Conservation (phyloP, 176 grass and related monocot genomes). For the Musa acuminata region DNA sequence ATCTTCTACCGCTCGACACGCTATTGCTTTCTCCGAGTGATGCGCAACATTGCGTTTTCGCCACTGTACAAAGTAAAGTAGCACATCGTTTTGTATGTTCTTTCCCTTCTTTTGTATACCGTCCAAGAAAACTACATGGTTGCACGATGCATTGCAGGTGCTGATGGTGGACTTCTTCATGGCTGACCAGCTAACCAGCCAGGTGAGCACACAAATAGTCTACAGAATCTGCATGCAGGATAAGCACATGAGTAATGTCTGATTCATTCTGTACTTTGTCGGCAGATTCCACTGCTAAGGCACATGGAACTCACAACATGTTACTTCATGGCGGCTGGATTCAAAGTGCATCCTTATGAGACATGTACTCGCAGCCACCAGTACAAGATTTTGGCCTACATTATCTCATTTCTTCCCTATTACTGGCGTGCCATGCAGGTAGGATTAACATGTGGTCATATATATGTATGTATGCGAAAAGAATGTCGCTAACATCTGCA, state of each 20-base stretch:
- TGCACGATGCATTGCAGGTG: slow-evolving; percentile 31
- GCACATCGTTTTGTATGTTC: neutral
- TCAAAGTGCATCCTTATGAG: slow-evolving; percentile 41
- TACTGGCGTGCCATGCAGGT: slow-evolving; percentile 99
- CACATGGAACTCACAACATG: slow-evolving; percentile 80
- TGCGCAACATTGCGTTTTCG: slow-evolving; percentile 76
- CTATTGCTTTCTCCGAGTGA: slow-evolving; percentile 74
- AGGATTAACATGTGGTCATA: neutral
- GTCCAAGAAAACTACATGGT: too few species aligned
- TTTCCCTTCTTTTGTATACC: too few species aligned
- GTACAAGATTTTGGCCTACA: slow-evolving; percentile 63
- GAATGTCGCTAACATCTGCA: neutral
- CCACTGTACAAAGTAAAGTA: slow-evolving; percentile 67
- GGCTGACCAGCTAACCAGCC: slow-evolving; percentile 96
- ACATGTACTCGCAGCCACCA: slow-evolving; percentile 50
- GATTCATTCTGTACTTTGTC: neutral
- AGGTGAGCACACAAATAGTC: slow-evolving; percentile 34
- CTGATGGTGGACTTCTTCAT: slow-evolving; percentile 98
- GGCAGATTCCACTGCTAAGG: slow-evolving; percentile 70
- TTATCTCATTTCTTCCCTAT: slow-evolving; percentile 92
- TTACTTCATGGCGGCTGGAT: slow-evolving; percentile 75
- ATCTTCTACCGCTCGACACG: slow-evolving; percentile 78
- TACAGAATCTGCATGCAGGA: too few species aligned
- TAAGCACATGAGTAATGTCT: neutral
- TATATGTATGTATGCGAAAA: neutral